phyloP scores from a whole-genome alignment of 305 asterid genomes.

The Fraxinus sp. region DNA sequence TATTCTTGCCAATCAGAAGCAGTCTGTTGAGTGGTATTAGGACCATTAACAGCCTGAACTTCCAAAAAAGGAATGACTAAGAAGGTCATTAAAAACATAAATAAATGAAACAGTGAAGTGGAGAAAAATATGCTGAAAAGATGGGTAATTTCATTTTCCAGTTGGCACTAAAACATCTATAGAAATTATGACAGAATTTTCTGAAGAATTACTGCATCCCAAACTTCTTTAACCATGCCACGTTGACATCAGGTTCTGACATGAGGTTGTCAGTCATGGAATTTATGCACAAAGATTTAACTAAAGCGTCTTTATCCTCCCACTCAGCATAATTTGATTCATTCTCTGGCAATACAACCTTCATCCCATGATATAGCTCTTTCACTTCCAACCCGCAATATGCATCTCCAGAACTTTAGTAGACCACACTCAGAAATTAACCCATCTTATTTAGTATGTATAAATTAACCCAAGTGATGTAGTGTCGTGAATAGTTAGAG shows the following conservation, averaged over 20 bases:
- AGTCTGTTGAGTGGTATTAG: constrained; percentile 48
- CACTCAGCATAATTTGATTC: not conserved
- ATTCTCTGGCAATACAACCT: not conserved
- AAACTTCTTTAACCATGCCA: not conserved
- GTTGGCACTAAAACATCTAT: not conserved
- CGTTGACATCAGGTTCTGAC: not conserved
- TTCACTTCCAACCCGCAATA: not conserved
- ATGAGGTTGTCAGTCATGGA: not conserved
- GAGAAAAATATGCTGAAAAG: not conserved
- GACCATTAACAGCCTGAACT: constrained; percentile 47
- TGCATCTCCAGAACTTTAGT: not conserved
- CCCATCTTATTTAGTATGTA: not conserved
- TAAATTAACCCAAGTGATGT: not conserved
- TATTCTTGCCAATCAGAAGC: constrained; percentile 94
- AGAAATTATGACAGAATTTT: not conserved
- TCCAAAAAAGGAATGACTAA: not conserved
- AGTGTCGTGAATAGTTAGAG: not conserved
- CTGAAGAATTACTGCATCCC: not conserved
- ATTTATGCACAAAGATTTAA: not conserved
- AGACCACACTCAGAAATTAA: not conserved
- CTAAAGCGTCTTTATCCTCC: not conserved
- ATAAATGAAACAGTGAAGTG: not conserved
- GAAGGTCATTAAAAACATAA: constrained; percentile 12
- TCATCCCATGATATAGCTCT: not conserved
- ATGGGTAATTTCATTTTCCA: constrained; percentile 1